Evolutionary conservation across 768 basidiomycete genomes (phyloP).

Genomic region (Russula foetens): DNA sequence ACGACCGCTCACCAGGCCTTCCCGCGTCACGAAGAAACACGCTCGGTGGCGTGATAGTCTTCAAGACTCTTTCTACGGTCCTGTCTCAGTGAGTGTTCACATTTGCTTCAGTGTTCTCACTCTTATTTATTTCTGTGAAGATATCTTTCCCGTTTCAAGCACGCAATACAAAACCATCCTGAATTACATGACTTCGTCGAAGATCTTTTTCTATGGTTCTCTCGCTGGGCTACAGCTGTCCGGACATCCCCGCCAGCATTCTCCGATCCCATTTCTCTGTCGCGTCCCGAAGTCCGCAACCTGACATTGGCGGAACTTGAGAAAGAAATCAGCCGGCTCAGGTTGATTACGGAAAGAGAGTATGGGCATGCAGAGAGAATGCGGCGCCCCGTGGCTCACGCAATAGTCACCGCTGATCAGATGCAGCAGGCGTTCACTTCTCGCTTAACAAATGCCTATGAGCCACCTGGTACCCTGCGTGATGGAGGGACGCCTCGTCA

Average conservation of each 20-base stretch:
- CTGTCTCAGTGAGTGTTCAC: constrained; percentile 18
- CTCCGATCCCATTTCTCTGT: constrained; percentile 34
- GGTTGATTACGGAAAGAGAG: constrained; percentile 46
- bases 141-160: constrained; percentile 51
- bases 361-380: constrained; percentile 28
- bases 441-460: constrained; percentile 36
- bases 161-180: constrained; percentile 40
- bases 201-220: constrained; percentile 38
- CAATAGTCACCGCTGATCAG: constrained; percentile 16
- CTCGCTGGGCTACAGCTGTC: constrained; percentile 40
- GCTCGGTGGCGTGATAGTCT: constrained; percentile 25
- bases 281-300: constrained; percentile 28
- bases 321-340: constrained; percentile 28
- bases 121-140: constrained; percentile 26
- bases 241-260: constrained; percentile 34
- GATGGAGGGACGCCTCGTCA: constrained; percentile 45
- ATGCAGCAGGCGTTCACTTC: constrained; percentile 31
- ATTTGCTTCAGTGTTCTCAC: not conserved
- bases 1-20: constrained; percentile 17
- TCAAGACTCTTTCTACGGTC: constrained; percentile 25
- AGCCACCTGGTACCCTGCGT: constrained; percentile 47
- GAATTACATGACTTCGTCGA: constrained; percentile 34
- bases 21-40: constrained; percentile 12
- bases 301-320: constrained; percentile 32
- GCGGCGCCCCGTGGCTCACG: not conserved